phyloP scores from a whole-genome alignment of 2,329 filamentous ascomycete species.

The Aspergillus sojae region DNA sequence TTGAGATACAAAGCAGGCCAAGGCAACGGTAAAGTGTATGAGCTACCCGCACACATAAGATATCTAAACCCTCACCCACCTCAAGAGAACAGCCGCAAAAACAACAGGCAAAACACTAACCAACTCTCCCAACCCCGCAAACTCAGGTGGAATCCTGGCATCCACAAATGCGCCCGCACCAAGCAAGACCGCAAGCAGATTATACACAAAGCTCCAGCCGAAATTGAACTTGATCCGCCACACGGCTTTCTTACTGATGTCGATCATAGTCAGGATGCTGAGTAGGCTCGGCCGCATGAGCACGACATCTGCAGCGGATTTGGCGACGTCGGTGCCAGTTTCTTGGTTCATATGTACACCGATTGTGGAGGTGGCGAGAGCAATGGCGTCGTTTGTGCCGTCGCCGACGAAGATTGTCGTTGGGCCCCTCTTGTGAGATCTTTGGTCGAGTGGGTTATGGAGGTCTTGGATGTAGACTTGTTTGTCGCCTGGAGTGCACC shows the following conservation, averaged over 20 bases:
- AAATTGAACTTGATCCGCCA: slow-evolving; percentile 68
- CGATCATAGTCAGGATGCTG: slow-evolving; percentile 62
- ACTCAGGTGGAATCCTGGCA: slow-evolving; percentile 62
- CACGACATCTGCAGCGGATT: slow-evolving; percentile 69
- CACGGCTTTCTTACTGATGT: slow-evolving; percentile 50
- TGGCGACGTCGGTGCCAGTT: slow-evolving; percentile 69
- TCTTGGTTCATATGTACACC: slow-evolving; percentile 69
- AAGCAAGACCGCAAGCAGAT: slow-evolving; percentile 67
- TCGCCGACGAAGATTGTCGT: slow-evolving; percentile 70
- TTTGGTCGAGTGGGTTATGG: slow-evolving; percentile 21
- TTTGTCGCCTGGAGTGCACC: slow-evolving; percentile 58
- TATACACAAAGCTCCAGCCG: slow-evolving; percentile 70
- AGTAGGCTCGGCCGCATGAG: slow-evolving; percentile 61
- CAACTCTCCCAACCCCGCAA: slow-evolving; percentile 71
- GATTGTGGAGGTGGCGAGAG: slow-evolving; percentile 70
- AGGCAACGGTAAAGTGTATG: too few species aligned
- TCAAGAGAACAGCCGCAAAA: slow-evolving; percentile 52
- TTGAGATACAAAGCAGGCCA: too few species aligned
- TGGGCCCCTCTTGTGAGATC: background rate
- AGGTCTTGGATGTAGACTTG: slow-evolving; percentile 51
- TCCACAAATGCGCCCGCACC: slow-evolving; percentile 67
- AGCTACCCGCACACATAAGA: too few species aligned
- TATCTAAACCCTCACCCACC: slow-evolving; percentile 27
- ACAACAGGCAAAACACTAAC: slow-evolving; percentile 75
- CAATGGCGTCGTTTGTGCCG: slow-evolving; percentile 77